Base-by-base conservation (phyloP, 1,284 basidiomycete genomes). In the Bondarzewia mesenterica region DNA sequence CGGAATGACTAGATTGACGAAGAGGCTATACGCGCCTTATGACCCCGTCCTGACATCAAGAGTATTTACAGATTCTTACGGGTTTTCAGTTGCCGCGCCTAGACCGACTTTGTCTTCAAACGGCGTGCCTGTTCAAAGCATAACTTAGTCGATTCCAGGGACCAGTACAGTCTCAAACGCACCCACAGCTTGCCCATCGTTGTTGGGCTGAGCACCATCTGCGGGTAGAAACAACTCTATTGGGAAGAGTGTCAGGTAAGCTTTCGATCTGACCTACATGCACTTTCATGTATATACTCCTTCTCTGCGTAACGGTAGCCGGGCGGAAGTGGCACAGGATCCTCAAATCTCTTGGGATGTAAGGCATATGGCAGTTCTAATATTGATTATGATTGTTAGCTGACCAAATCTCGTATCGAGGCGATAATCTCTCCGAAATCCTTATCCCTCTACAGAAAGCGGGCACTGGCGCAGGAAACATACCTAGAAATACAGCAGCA, bases 281-380 rank as follows among this genome's bases (percentile, higher is more conserved):
- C 66, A 22, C 73, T 71, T 60, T 89, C 86, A 5, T 62, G 58
- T 44, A 80, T 73, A 56, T 82, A 89, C 46, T 80, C 77, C 58
- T 73, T 78, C 14, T 69, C 60, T 47, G 78, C 72, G 53, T 89
- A 89, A 7, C 59, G 65, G 60, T 73, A 81, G 29, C 63, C 63
- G 0, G 62, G 43, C 1, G 82, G 78, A 2, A 89, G 63, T 0
- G 77, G 70, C 27, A 71, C 57, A 1, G 85, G 78, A 57, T 88
- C 78, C 44, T 77, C 66, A 58, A 86, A 89, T 23, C 85, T 72
- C 23, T 57, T 62, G 0, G 82, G 82, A 37, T 78, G 75, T 20
- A 82, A 61, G 1, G 79, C 85, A 58, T 85, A 89, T 0, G 86
- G 85, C 26, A 90, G 68, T 66, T 89, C 85, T 88, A 7, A 3